Conservation (phyloP, 495 filamentous ascomycete genomes). For the Xylaria palmicola region DNA sequence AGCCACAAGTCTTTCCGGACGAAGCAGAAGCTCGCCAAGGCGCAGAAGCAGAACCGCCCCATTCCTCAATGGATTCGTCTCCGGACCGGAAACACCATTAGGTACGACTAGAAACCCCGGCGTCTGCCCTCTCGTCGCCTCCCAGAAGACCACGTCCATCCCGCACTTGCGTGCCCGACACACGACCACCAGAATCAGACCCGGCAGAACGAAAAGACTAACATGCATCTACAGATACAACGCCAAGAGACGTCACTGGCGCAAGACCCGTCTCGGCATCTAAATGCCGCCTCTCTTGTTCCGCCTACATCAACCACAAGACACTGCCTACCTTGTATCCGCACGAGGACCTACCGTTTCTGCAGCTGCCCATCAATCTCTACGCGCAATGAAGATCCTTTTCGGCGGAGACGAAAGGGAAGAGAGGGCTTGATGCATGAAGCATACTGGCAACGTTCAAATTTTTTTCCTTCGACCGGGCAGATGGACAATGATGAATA, state of each 20-base stretch:
- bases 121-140: not conserved
- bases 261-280: slow-evolving; percentile 98
- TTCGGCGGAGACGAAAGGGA: not conserved
- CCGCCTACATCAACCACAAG: slow-evolving; percentile 30
- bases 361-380: slow-evolving; percentile 14
- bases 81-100: slow-evolving; percentile 96
- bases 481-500: slow-evolving; percentile 9
- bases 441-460: not conserved
- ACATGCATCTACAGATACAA: slow-evolving; percentile 72
- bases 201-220: not conserved
- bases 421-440: not conserved
- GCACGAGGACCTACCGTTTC: slow-evolving; percentile 15
- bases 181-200: not conserved
- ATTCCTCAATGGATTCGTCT: slow-evolving; percentile 99
- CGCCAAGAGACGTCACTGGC: slow-evolving; percentile 99
- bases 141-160: slow-evolving; percentile 2
- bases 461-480: slow-evolving; percentile 11
- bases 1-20: slow-evolving; percentile 99
- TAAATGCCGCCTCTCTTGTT: slow-evolving; percentile 53
- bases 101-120: slow-evolving; percentile 56
- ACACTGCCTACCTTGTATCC: not conserved
- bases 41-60: slow-evolving; percentile 98
- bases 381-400: slow-evolving; percentile 5
- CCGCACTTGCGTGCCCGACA: not conserved
- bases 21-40: slow-evolving; percentile 99